Conservation (phyloP, 495 filamentous ascomycete species). For the Neurospora discreta region DNA sequence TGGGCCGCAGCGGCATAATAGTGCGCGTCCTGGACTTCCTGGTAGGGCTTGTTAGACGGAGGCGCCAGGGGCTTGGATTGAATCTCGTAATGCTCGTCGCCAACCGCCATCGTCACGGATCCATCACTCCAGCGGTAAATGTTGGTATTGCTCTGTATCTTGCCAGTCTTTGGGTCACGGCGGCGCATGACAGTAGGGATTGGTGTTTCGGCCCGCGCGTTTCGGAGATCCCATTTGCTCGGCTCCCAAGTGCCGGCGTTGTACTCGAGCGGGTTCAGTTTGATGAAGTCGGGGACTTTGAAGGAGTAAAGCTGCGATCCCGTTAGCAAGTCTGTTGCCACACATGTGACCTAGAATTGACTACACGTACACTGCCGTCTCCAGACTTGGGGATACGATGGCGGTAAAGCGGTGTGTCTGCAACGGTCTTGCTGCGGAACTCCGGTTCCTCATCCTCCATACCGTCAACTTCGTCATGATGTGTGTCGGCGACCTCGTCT, state of each 20-base stretch:
- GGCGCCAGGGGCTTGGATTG: conserved; percentile 66
- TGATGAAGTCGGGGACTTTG: conserved; percentile 69
- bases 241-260: conserved; percentile 55
- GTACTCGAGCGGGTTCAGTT: conserved; percentile 63
- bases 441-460: conserved; percentile 30
- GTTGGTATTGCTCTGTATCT: conserved; percentile 64
- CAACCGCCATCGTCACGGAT: conserved; percentile 62
- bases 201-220: conserved; percentile 27
- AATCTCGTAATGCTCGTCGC: conserved; percentile 70
- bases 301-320: conserved; percentile 58
- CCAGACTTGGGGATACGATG: conserved; percentile 61
- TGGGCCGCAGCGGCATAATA: conserved; percentile 72
- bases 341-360: background rate
- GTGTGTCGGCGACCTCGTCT: conserved; percentile 27
- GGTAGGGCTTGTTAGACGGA: conserved; percentile 45
- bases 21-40: conserved; percentile 61
- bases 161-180: conserved; percentile 28
- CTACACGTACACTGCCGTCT: conserved; percentile 44
- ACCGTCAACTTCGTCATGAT: conserved; percentile 28
- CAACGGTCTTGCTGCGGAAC: conserved; percentile 41
- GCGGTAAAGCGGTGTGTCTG: conserved; percentile 46
- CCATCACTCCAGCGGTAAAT: conserved; percentile 78
- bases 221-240: conserved; percentile 34
- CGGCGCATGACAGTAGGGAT: conserved; percentile 30
- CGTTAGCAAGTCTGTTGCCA: background rate